A percentile compares a stretch with the other conserved stretches of the same genome.
Conservation (phyloP, 768 basidiomycete species). For the Suillus tomentosus region DNA sequence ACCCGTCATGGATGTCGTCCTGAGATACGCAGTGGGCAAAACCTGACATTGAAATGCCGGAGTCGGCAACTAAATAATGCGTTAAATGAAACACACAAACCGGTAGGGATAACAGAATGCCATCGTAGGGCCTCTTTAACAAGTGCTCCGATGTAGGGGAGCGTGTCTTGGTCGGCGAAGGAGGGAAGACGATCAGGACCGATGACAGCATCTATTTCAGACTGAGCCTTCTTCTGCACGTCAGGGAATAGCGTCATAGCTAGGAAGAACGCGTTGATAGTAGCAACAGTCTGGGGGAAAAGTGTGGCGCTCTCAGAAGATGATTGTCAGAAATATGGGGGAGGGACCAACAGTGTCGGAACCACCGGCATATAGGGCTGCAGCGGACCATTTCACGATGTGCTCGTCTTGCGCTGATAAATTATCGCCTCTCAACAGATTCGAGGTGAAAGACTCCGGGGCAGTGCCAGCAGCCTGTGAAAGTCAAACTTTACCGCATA, state of each 20-base stretch:
- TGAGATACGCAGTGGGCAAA: conserved; percentile 55
- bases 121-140: conserved; percentile 57
- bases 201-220: conserved; percentile 60
- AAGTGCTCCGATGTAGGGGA: conserved; percentile 65
- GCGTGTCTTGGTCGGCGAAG: conserved; percentile 54
- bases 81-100: conserved; percentile 40
- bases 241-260: conserved; percentile 34
- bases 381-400: conserved; percentile 62
- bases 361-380: conserved; percentile 31
- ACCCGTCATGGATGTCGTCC: conserved; percentile 64
- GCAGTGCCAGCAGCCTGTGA: conserved; percentile 53
- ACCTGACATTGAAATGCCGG: conserved; percentile 12
- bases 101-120: conserved; percentile 40
- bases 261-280: conserved; percentile 14
- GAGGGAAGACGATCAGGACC: conserved; percentile 62
- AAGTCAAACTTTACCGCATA: neutral
- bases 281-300: conserved; percentile 4
- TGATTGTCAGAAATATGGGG: neutral
- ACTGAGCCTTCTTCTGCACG: conserved; percentile 58
- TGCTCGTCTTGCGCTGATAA: conserved; percentile 56
- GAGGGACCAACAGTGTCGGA: neutral
- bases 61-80: conserved; percentile 35
- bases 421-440: conserved; percentile 52
- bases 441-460: conserved; percentile 55
- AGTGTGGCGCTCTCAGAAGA: neutral